Base-by-base conservation (phyloP, 768 basidiomycete species). In the Mycena galericulata region DNA sequence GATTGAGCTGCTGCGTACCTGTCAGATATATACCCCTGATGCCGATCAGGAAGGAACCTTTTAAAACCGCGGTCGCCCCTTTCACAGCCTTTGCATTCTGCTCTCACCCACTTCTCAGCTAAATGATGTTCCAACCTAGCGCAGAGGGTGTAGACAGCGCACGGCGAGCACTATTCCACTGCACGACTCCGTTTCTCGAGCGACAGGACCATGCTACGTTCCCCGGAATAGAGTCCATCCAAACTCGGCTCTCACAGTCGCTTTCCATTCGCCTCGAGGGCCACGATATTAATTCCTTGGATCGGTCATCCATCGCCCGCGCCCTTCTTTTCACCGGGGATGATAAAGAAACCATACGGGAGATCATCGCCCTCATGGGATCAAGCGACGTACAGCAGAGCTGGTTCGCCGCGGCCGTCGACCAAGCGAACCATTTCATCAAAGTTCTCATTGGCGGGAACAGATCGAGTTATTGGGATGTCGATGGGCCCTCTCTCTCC, bases 391-490 rank as follows among this genome's bases (percentile, higher is more conserved):
- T 15, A 10, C 18, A 54, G 24, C 51, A 32, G 14, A 30, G 17
- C 30, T 54, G 51, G 51, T 54, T 54, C 30, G 24, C 20, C 9
- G 51, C 51, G 1, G 24, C 15, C 32, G 30, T 54, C 20, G 30
- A 54, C 29, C 51, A 54, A n/a, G 51, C 51, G 30, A 54, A 54
- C 51, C 30, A 54, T 32, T 54, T 54, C 51, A 36, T 54, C 29
- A 54, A 54, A 22, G 51, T 54, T 32, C 30, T 54, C 30, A 17
- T 54, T 22, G 51, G 51, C 18, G 51, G 51, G 30, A 54, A 54
- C 18, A 17, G 32, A 1, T 18, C 51, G 27, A 27, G 18, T 1
- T 54, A 54, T 54, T 22, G 18, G 27, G 51, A 54, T 32, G 51
- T 54, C 7, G 51, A 54, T 34, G 51, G 32, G 7, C 7, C 51